Evolutionary conservation across 164 flowering plant genomes (phyloP).

Genomic region (Kingdonia uniflora): DNA sequence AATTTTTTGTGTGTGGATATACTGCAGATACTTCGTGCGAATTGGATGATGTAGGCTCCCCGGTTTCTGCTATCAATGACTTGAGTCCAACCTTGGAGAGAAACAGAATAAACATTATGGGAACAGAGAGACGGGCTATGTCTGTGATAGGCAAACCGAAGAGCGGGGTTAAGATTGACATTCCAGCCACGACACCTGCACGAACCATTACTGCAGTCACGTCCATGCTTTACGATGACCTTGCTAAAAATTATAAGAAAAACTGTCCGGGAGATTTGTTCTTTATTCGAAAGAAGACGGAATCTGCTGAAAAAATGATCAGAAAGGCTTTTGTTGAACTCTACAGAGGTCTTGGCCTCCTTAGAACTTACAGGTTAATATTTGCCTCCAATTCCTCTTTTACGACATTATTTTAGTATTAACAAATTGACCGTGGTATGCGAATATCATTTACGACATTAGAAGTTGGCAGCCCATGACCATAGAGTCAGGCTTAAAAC

Average conservation of each 20-base stretch:
- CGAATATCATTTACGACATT: too few relatives aligned
- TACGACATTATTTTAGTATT: too few relatives aligned
- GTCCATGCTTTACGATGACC: slow-evolving; percentile 76
- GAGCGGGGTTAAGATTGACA: slow-evolving; percentile 56
- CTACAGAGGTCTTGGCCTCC: slow-evolving; percentile 71
- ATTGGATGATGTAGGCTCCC: slow-evolving; percentile 12
- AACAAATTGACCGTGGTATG: too few relatives aligned
- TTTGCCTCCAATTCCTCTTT: too few relatives aligned
- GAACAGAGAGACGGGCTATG: slow-evolving; percentile 27
- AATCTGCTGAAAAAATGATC: slow-evolving; percentile 90
- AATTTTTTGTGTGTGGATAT: background rate
- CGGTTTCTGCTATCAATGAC: slow-evolving; percentile 29
- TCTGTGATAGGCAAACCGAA: slow-evolving; percentile 50
- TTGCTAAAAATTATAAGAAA: slow-evolving; percentile 61
- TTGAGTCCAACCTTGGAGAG: slow-evolving; percentile 40
- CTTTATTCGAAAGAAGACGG: slow-evolving; percentile 60
- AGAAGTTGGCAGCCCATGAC: too few relatives aligned
- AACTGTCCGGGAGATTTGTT: slow-evolving; percentile 18
- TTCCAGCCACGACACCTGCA: slow-evolving; percentile 57
- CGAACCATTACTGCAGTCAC: slow-evolving; percentile 55
- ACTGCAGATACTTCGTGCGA: slow-evolving; percentile 33
- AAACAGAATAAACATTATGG: slow-evolving; percentile 39
- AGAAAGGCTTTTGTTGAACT: slow-evolving; percentile 89
- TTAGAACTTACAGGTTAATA: slow-evolving; percentile 72
- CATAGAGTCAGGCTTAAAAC: too few relatives aligned